These are phyloP conservation scores for Abelmoschus esculentus DNA, from an alignment of 345 rosid genomes.

Conservation along the genomic window DNA sequence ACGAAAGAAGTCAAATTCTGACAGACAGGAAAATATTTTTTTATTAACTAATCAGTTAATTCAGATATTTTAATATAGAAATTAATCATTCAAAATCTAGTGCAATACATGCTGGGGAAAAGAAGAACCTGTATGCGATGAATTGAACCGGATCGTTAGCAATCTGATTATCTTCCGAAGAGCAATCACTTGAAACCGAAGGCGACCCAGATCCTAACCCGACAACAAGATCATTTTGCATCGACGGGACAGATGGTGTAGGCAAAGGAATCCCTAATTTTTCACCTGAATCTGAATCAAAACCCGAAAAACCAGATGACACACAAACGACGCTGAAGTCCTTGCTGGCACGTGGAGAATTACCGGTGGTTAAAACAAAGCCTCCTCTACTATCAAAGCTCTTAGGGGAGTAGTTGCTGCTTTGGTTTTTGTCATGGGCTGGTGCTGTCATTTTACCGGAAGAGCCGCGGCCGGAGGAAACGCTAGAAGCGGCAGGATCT, in stretches of 20 bases:
- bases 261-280: slow-evolving; percentile 71
- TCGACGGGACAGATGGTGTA: slow-evolving; percentile 40
- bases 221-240: slow-evolving; percentile 29
- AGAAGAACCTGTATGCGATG: slow-evolving; percentile 39
- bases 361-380: slow-evolving; percentile 19
- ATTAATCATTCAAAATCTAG: background rate
- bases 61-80: background rate
- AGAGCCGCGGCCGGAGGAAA: background rate
- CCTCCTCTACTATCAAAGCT: slow-evolving; percentile 26
- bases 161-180: slow-evolving; percentile 45
- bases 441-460: slow-evolving; percentile 16
- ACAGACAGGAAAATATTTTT: background rate
- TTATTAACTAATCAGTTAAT: background rate
- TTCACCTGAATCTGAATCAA: slow-evolving; percentile 58
- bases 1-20: background rate
- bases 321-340: slow-evolving; percentile 33
- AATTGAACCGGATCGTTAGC: slow-evolving; percentile 33
- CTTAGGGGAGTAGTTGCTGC: slow-evolving; percentile 13
- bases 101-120: background rate
- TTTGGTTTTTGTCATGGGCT: slow-evolving; percentile 1
- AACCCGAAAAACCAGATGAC: slow-evolving; percentile 56
- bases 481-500: background rate
- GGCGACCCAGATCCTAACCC: slow-evolving; percentile 52
- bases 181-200: slow-evolving; percentile 71
- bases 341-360: slow-evolving; percentile 43